Base-by-base conservation (phyloP, 176 grass and related monocot genomes). In the Avena sativa region DNA sequence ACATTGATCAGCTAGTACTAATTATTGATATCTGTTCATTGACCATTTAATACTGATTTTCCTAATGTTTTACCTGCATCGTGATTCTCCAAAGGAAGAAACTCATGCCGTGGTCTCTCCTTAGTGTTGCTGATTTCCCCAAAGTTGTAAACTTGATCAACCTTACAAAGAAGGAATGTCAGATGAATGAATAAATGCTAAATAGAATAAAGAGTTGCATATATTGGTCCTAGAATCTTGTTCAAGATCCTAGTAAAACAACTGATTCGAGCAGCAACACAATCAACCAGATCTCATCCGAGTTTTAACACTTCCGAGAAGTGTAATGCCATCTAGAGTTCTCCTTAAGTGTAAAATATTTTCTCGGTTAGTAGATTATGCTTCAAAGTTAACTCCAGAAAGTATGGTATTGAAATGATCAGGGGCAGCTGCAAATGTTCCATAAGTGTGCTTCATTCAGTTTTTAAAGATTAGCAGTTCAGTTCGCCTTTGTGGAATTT, bases 111-210 rank as follows among this genome's bases (percentile, higher is more conserved):
- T 36, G 40, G 60, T 87, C 88, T 74, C 68, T 87, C 80, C 50
- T 90, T 77, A 66, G 53, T 28, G 64, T 82, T 84, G 59, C 67
- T 86, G 68, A 81, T 89, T 72, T 91, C 76, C 66, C 84, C 88
- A 83, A 98, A 81, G 79, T 90, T 89, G 88, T 83, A 85, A 86
- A 98, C 88, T 86, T 88, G 69, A 66, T 95, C 96, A 88, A 98
- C 96, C 96, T 98, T 86, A 81, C 59, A 92, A 89, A 78, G 68
- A 89, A 75, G 70, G 17, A 80, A 80, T n/a, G 15, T 60, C 85
- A 62, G 53, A 70, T 52, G 60, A 81, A 80, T n/a, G 56, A 32
- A 89, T 79, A 61, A 85, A 74, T 30, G 73, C 47, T 15, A 78
- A 51, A 74, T 81, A 85, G 73, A 81, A 82, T 23, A 82, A 20